These are phyloP conservation scores for Phlebiopsis flavidoalba DNA, from an alignment of 768 basidiomycete species.

Conservation along the genomic window DNA sequence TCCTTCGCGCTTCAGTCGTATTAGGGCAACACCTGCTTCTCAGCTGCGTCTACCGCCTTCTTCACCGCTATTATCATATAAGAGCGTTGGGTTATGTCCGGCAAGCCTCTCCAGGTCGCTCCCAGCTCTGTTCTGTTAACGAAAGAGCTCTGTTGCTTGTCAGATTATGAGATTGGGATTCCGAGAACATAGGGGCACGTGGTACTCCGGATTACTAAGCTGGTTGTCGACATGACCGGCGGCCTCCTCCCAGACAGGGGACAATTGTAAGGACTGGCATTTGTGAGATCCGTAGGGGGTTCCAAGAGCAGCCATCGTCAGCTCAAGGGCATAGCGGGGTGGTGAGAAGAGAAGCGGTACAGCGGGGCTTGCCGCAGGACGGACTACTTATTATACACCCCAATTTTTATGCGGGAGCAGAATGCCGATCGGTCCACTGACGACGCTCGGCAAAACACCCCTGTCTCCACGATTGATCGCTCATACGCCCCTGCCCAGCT, in stretches of 20 bases:
- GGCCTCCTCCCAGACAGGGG: neutral
- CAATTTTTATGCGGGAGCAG: neutral
- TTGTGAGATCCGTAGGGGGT: neutral
- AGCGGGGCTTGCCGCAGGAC: neutral
- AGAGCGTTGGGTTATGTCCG: neutral
- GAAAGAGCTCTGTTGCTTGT: neutral
- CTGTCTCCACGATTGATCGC: neutral
- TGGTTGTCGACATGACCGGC: constrained; percentile 8
- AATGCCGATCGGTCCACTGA: neutral
- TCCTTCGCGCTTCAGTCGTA: neutral
- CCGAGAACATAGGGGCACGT: neutral
- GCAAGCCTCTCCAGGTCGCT: constrained; percentile 3
- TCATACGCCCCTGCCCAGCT: too few relatives aligned
- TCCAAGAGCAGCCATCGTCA: neutral
- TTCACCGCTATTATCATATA: constrained; percentile 9
- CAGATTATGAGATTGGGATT: neutral
- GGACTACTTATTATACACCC: neutral
- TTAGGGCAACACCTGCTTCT: neutral
- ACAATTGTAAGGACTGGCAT: constrained; percentile 1
- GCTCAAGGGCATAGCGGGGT: neutral
- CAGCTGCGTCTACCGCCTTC: constrained; percentile 2
- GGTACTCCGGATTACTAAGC: constrained; percentile 8
- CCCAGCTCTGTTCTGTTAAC: constrained; percentile 1
- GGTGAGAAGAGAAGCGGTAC: neutral
- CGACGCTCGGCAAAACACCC: neutral